phyloP scores from a whole-genome alignment of 2,329 filamentous ascomycete genomes.

The Cercospora sesami region DNA sequence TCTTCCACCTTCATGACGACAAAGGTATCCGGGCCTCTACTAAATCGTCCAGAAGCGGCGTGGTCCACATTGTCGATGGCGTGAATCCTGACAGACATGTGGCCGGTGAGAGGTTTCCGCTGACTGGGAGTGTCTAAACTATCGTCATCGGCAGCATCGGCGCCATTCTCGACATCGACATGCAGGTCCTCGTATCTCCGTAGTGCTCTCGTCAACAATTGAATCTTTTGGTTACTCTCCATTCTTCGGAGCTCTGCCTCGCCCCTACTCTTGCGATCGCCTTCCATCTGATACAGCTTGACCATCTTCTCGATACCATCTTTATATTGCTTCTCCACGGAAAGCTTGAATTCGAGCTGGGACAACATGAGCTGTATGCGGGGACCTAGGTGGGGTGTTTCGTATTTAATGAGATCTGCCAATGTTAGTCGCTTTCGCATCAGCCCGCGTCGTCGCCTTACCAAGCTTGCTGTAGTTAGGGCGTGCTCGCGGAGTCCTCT shows the following conservation, averaged over 20 bases:
- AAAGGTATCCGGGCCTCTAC: slow-evolving; percentile 89
- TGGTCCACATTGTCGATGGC: slow-evolving; percentile 95
- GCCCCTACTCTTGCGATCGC: slow-evolving; percentile 89
- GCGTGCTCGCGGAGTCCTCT: slow-evolving; percentile 68
- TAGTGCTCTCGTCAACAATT: slow-evolving; percentile 89
- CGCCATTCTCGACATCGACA: slow-evolving; percentile 66
- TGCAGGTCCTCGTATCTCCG: slow-evolving; percentile 97
- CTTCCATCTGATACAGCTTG: slow-evolving; percentile 93
- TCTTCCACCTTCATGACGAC: slow-evolving; percentile 97
- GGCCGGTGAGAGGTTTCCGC: slow-evolving; percentile 91
- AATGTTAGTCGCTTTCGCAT: slow-evolving; percentile 22
- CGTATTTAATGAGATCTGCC: slow-evolving; percentile 95
- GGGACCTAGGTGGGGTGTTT: slow-evolving; percentile 90
- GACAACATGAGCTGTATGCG: slow-evolving; percentile 99
- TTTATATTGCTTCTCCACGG: slow-evolving; percentile 98
- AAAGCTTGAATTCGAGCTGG: slow-evolving; percentile 97
- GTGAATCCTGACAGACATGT: slow-evolving; percentile 80
- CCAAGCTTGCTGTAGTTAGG: slow-evolving; percentile 96
- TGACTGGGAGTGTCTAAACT: slow-evolving; percentile 94
- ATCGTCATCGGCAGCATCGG: slow-evolving; percentile 70
- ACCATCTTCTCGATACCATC: slow-evolving; percentile 99
- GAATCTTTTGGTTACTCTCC: slow-evolving; percentile 97
- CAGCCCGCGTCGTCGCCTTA: slow-evolving; percentile 48
- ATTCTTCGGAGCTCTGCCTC: slow-evolving; percentile 87
- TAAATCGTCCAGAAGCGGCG: slow-evolving; percentile 76